phyloP scores from a whole-genome alignment of 306 rosid species.

The Pterocarpus macrocarpus region DNA sequence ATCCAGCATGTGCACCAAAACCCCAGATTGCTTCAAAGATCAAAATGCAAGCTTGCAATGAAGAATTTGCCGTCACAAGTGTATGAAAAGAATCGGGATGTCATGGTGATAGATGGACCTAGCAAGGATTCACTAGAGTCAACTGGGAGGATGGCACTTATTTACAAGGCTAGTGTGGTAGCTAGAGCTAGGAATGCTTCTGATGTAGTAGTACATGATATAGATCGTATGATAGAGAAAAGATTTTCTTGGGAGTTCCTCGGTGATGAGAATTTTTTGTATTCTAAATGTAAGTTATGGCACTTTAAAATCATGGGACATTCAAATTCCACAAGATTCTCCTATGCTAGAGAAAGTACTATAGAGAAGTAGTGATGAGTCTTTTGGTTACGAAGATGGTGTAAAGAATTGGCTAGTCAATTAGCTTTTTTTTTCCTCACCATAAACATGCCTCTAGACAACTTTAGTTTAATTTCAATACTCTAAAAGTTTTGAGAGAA shows the following conservation, averaged over 20 bases:
- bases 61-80: conserved; percentile 73
- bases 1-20: conserved; percentile 59
- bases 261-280: conserved; percentile 81
- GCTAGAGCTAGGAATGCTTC: conserved; percentile 77
- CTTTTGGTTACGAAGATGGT: conserved; percentile 11
- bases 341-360: conserved; percentile 50
- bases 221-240: conserved; percentile 80
- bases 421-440: conserved; percentile 2
- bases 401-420: conserved; percentile 14
- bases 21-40: conserved; percentile 58
- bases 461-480: background rate
- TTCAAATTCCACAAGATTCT: conserved; percentile 68
- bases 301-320: conserved; percentile 71
- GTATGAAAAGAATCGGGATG: conserved; percentile 77
- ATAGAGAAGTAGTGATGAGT: conserved; percentile 38
- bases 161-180: conserved; percentile 74
- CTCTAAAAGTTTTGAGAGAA: background rate
- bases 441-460: conserved; percentile 4
- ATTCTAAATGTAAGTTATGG: conserved; percentile 87
- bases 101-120: conserved; percentile 88
- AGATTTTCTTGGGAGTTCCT: conserved; percentile 98
- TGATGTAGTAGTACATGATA: conserved; percentile 77
- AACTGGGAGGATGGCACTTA: conserved; percentile 85
- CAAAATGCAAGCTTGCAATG: conserved; percentile 84
- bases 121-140: conserved; percentile 69